These are phyloP conservation scores for Clonostachys byssicola DNA, from an alignment of 2,329 filamentous ascomycete genomes.

Conservation along the genomic window DNA sequence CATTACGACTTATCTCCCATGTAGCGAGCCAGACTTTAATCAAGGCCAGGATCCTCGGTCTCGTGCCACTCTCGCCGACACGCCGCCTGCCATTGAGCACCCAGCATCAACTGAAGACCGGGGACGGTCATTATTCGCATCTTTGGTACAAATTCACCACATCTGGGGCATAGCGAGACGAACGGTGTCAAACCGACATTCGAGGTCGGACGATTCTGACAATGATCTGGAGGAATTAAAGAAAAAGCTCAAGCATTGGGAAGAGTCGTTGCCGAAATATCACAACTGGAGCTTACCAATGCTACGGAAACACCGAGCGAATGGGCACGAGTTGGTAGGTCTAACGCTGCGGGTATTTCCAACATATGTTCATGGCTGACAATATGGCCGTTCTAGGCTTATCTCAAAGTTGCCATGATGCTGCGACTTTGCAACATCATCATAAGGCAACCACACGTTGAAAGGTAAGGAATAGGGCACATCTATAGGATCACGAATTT, in stretches of 20 bases:
- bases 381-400: slow-evolving; percentile 29
- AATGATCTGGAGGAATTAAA: slow-evolving; percentile 44
- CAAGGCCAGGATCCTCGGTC: slow-evolving; percentile 38
- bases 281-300: slow-evolving; percentile 40
- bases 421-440: slow-evolving; percentile 53
- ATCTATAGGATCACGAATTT: no score
- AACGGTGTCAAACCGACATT: slow-evolving; percentile 36
- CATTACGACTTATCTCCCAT: slow-evolving; percentile 49
- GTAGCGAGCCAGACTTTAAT: slow-evolving; percentile 47
- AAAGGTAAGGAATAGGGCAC: slow-evolving; percentile 30
- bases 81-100: slow-evolving; percentile 41
- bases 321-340: slow-evolving; percentile 44
- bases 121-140: slow-evolving; percentile 48
- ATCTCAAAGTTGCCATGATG: slow-evolving; percentile 51
- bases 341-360: not conserved
- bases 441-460: slow-evolving; percentile 47
- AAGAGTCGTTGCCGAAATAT: slow-evolving; percentile 37
- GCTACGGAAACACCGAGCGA: slow-evolving; percentile 38
- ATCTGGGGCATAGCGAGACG: slow-evolving; percentile 50
- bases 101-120: slow-evolving; percentile 35
- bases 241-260: slow-evolving; percentile 40
- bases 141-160: slow-evolving; percentile 49
- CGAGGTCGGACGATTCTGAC: slow-evolving; percentile 37
- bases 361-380: slow-evolving; percentile 2
- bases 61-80: slow-evolving; percentile 49